Conservation (phyloP, 352 stramenopile species). For the Blastocystis sp. region DNA sequence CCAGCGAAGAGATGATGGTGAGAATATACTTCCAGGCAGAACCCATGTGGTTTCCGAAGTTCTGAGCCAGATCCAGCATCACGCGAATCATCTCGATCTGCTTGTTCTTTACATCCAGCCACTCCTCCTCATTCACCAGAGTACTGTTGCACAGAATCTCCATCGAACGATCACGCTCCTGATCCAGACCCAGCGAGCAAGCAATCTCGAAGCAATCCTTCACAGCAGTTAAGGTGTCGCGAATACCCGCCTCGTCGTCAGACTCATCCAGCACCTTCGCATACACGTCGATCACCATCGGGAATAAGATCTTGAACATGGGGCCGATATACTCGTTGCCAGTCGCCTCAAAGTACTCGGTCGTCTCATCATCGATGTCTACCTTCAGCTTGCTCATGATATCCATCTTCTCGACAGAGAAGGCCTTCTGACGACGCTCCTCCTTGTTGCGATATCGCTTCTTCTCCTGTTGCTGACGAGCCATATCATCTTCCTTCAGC, state of each 20-base stretch:
- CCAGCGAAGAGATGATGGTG: conserved; percentile 91
- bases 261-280: conserved; percentile 90
- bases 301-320: conserved; percentile 99
- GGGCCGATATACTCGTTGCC: conserved; percentile 78
- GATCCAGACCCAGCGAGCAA: conserved; percentile 78
- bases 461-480: conserved; percentile 70
- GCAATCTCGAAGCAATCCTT: conserved; percentile 86
- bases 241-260: conserved; percentile 82
- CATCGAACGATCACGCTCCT: conserved; percentile 88
- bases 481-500: conserved; percentile 89
- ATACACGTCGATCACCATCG: conserved; percentile 87
- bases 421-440: conserved; percentile 66
- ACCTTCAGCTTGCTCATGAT: conserved; percentile 64
- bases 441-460: conserved; percentile 24
- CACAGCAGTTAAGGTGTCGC: conserved; percentile 87
- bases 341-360: conserved; percentile 63
- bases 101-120: conserved; percentile 84
- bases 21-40: conserved; percentile 90
- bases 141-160: conserved; percentile 92
- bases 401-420: conserved; percentile 72
- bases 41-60: conserved; percentile 90
- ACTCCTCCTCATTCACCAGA: conserved; percentile 82
- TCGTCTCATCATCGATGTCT: conserved; percentile 63
- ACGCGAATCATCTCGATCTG: conserved; percentile 94
- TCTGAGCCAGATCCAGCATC: conserved; percentile 89